Evolutionary conservation across 176 grass and related monocot genomes (phyloP).

Genomic region (Bothriochloa decipiens): DNA sequence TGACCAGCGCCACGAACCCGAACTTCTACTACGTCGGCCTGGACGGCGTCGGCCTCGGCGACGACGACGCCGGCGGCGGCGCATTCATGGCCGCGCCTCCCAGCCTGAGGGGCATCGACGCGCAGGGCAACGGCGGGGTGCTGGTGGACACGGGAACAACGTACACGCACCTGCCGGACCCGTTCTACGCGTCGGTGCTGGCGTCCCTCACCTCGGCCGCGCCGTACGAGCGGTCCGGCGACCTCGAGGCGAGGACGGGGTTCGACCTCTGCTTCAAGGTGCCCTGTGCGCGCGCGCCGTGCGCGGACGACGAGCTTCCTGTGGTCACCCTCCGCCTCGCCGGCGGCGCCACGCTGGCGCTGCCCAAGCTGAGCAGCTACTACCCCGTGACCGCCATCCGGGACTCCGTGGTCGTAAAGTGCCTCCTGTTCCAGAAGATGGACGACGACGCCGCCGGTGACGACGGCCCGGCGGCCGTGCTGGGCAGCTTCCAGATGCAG

Average conservation of each 20-base stretch:
- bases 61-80: background rate
- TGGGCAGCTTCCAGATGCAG: slow-evolving; percentile 63
- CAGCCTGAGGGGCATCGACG: slow-evolving; percentile 23
- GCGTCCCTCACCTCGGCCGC: background rate
- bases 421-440: slow-evolving; percentile 51
- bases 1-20: slow-evolving; percentile 42
- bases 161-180: slow-evolving; percentile 53
- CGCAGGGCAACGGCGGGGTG: slow-evolving; percentile 41
- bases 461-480: slow-evolving; percentile 35
- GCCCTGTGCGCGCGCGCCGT: slow-evolving; percentile 18
- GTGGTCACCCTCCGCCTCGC: slow-evolving; percentile 14
- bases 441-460: background rate
- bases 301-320: slow-evolving; percentile 33
- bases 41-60: slow-evolving; percentile 10
- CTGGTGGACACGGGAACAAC: slow-evolving; percentile 58
- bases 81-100: background rate
- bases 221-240: slow-evolving; percentile 4
- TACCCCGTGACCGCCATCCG: slow-evolving; percentile 46
- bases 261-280: slow-evolving; percentile 39
- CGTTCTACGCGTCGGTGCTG: slow-evolving; percentile 36
- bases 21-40: slow-evolving; percentile 59
- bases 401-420: slow-evolving; percentile 49
- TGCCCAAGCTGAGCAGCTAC: slow-evolving; percentile 57
- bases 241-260: slow-evolving; percentile 16
- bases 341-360: slow-evolving; percentile 29